Evolutionary conservation across 768 basidiomycete species (phyloP).

Genomic region (Suillus americanus): DNA sequence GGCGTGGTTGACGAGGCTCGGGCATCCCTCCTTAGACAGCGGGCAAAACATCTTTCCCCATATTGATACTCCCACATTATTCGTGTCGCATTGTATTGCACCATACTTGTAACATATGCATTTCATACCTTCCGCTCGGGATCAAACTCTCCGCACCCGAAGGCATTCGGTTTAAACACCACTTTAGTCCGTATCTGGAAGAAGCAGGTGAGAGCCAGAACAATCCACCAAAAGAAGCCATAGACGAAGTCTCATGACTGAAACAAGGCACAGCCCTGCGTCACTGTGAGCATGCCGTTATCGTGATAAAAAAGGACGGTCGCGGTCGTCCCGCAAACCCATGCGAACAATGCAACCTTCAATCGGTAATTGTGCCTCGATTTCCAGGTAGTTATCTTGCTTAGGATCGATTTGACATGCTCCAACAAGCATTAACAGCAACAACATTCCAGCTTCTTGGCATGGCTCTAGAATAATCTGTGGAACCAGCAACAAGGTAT

Average conservation of each 20-base stretch:
- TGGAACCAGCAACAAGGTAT: not conserved
- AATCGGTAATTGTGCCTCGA: conserved; percentile 1
- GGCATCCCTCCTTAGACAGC: not conserved
- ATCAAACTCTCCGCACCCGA: conserved; percentile 11
- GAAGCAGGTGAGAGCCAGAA: conserved; percentile 1
- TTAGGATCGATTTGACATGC: not conserved
- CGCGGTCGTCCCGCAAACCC: not conserved
- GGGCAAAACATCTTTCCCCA: not conserved
- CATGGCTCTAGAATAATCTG: not conserved
- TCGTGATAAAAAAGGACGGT: conserved; percentile 8
- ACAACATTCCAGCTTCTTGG: not conserved
- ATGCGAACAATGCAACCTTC: not conserved
- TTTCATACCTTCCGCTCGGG: conserved; percentile 19
- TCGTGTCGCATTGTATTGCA: conserved; percentile 20
- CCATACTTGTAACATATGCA: conserved; percentile 28
- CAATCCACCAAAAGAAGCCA: not conserved
- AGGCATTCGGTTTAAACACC: conserved; percentile 2
- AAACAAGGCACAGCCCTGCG: conserved; percentile 7
- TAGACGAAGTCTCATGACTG: conserved; percentile 7
- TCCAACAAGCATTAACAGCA: not conserved
- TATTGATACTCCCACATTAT: conserved; percentile 5
- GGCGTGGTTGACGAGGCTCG: conserved; percentile 17
- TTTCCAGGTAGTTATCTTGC: not conserved
- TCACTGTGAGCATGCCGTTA: conserved; percentile 8
- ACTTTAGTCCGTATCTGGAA: not conserved